Evolutionary conservation across 2,329 filamentous ascomycete genomes (phyloP).

Genomic region (Verticillium klebahnii): DNA sequence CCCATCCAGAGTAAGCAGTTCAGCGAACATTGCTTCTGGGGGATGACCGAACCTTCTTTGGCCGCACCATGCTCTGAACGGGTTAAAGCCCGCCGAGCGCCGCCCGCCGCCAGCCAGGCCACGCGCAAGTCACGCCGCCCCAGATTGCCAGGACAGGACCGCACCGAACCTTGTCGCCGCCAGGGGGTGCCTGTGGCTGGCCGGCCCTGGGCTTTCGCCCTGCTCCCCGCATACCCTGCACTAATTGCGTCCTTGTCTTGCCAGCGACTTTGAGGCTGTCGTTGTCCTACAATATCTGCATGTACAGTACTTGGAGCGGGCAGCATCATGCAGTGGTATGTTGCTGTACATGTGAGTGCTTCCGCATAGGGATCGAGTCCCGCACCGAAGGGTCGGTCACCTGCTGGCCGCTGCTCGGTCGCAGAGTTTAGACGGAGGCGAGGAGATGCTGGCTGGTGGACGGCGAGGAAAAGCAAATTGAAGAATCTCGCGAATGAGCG

Average conservation of each 20-base stretch:
- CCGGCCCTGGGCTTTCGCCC: not conserved
- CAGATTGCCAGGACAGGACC: not conserved
- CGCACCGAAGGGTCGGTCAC: not conserved
- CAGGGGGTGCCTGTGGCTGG: not conserved
- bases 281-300: not conserved
- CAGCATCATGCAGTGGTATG: not conserved
- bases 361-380: not conserved
- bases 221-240: not conserved
- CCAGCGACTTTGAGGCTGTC: not conserved
- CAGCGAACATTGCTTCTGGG: not conserved
- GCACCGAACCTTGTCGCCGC: not conserved
- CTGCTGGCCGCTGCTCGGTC: not conserved
- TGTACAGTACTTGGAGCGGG: not conserved
- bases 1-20: not conserved
- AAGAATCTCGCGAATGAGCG: not conserved
- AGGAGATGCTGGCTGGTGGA: not conserved
- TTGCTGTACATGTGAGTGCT: not conserved
- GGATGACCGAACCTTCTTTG: not conserved
- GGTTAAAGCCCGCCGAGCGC: not conserved
- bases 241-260: not conserved
- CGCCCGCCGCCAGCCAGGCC: not conserved
- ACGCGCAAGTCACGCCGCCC: not conserved
- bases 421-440: not conserved
- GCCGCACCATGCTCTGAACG: not conserved
- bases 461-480: not conserved